Evolutionary conservation across 306 rosid genomes (phyloP), one percentile per base, ranked within the genome.

Genomic region (Prunus kanzakura): DNA sequence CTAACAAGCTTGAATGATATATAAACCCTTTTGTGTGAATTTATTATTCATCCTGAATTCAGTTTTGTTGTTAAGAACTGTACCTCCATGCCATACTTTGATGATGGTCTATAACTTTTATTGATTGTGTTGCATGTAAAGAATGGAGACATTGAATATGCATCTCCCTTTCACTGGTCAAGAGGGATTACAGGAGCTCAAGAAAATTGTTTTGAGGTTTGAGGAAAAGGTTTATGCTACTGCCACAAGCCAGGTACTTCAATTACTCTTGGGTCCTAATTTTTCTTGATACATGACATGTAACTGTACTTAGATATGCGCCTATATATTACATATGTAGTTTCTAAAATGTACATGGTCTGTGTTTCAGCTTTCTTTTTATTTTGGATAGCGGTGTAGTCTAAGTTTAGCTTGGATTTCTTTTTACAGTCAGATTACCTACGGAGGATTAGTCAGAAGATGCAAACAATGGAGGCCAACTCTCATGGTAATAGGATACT

Each of bases 101-200:
- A 13, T 47, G 27, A 35, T 35, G 41, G 46, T 67, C 18, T 45
- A 3, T 19, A 1, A 52, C 67, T 64, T 14, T 15, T 61, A 12
- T 6, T 70, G 43, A 35, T 4, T 55, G 11, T 27, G 6, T 61
- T 74, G 29, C 67, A 11, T 82, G 69, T 67, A 68, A 61, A 93
- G 97, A 86, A 88, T 87, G 89, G 91, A 91, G 11, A 85, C 91
- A 0, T 77, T 89, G 68, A 87, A 83, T 84, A 91, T 77, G 85
- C 88, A 85, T 77, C 79, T 89, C 73, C 93, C 92, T 3, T 60
- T 80, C 79, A 69, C 89, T 60, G 91, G 86, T 71, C 64, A 79
- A 51, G 96, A 85, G 4, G 93, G 96, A 71, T 69, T 91, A 63
- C 82, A 1, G 63, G 87, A 85, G 79, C 90, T 91, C 56, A 79